Conservation (phyloP, 345 rosid species). For the Xanthoceras sorbifolium region DNA sequence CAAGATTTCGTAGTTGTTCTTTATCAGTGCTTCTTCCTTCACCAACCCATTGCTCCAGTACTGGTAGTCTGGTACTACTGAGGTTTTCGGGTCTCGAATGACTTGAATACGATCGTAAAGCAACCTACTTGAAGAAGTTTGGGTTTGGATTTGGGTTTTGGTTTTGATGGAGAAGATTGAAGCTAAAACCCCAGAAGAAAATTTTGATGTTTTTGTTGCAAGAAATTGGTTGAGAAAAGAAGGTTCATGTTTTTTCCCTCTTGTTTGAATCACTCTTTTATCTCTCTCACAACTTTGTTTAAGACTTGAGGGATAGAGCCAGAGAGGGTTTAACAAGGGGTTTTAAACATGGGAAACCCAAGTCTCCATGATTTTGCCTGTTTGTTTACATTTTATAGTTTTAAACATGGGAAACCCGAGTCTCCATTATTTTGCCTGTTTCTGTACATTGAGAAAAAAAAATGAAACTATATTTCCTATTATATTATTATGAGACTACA, state of each 20-base stretch:
- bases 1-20: slow-evolving; percentile 10
- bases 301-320: no score
- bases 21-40: slow-evolving; percentile 15
- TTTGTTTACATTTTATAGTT: no score
- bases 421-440: no score
- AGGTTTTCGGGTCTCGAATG: slow-evolving; percentile 18
- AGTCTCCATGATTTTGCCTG: no score
- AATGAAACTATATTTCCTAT: no score
- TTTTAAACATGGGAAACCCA: no score
- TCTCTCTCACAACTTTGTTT: no score
- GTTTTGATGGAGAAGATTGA: slow-evolving; percentile 16
- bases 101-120: slow-evolving; percentile 4
- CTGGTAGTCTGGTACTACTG: slow-evolving; percentile 17
- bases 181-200: slow-evolving; percentile 11
- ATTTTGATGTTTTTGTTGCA: neutral
- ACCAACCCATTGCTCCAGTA: slow-evolving; percentile 33
- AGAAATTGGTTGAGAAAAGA: slow-evolving; percentile 5
- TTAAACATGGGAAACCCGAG: no score
- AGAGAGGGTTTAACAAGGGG: no score
- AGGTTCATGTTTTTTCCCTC: slow-evolving; percentile 4
- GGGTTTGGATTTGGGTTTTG: neutral
- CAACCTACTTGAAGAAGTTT: neutral
- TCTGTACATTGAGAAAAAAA: no score
- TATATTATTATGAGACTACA: no score
- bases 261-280: no score